These are phyloP conservation scores for Melastoma malabathricum DNA, from an alignment of 345 rosid species.

Conservation along the genomic window DNA sequence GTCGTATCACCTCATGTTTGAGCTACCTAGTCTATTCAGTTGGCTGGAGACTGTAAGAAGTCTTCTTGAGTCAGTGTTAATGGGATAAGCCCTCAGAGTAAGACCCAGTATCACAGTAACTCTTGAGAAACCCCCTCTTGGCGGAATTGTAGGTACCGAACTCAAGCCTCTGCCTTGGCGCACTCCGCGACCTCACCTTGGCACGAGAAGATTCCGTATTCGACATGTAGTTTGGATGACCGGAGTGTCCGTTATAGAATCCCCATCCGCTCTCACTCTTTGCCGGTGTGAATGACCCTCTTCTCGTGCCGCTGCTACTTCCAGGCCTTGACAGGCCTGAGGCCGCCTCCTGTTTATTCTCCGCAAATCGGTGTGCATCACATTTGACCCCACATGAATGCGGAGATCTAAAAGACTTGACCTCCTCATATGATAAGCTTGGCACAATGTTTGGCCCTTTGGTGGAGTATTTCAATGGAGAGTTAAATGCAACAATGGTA, in stretches of 20 bases:
- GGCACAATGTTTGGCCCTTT: slow-evolving; percentile 18
- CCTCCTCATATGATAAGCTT: slow-evolving; percentile 30
- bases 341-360: slow-evolving; percentile 54
- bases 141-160: slow-evolving; percentile 30
- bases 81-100: slow-evolving; percentile 29
- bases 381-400: slow-evolving; percentile 17
- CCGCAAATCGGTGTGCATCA: slow-evolving; percentile 33
- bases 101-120: slow-evolving; percentile 24
- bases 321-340: slow-evolving; percentile 59
- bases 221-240: slow-evolving; percentile 84
- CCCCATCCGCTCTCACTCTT: slow-evolving; percentile 73
- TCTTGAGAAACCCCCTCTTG: slow-evolving; percentile 24
- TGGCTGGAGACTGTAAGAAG: slow-evolving; percentile 15
- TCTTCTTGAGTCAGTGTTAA: slow-evolving; percentile 21
- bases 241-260: slow-evolving; percentile 37
- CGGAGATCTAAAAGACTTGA: slow-evolving; percentile 22
- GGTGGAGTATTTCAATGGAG: slow-evolving; percentile 20
- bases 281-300: slow-evolving; percentile 69
- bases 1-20: slow-evolving; percentile 20
- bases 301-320: slow-evolving; percentile 39
- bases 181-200: slow-evolving; percentile 75
- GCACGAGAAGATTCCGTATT: slow-evolving; percentile 78
- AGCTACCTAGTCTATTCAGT: slow-evolving; percentile 19
- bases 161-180: slow-evolving; percentile 90
- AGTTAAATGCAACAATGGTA: slow-evolving; percentile 6